Percentiles rank a stretch among this genome's conserved stretches.
These are phyloP conservation scores for Cucumis hystrix DNA, from an alignment of 306 rosid genomes.

Conservation along the genomic window DNA sequence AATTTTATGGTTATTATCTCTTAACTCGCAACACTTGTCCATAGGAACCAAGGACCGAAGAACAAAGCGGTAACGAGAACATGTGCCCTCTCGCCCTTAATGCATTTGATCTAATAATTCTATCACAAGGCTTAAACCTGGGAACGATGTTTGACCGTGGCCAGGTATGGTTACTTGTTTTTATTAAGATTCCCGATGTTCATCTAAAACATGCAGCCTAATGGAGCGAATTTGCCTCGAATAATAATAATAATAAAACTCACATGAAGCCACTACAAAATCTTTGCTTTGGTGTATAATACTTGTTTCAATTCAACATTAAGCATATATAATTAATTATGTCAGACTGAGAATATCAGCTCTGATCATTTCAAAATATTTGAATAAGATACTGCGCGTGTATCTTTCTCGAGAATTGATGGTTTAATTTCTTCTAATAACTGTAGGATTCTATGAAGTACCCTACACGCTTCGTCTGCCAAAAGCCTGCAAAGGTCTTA, in stretches of 20 bases:
- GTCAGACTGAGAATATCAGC: background rate
- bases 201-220: background rate
- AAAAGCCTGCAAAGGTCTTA: slow-evolving; percentile 81
- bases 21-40: slow-evolving; percentile 6
- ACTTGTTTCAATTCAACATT: background rate
- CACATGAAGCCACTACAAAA: background rate
- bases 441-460: slow-evolving; percentile 45
- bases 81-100: slow-evolving; percentile 62
- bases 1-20: background rate
- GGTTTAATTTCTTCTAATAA: background rate
- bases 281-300: background rate
- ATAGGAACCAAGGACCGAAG: slow-evolving; percentile 41
- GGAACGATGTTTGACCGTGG: slow-evolving; percentile 68
- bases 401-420: background rate
- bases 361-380: background rate
- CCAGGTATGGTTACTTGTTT: slow-evolving; percentile 28
- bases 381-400: background rate
- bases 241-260: background rate
- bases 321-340: background rate
- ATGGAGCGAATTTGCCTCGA: background rate
- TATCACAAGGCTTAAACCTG: slow-evolving; percentile 88
- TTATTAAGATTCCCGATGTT: background rate
- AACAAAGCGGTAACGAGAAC: slow-evolving; percentile 39
- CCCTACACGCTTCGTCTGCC: slow-evolving; percentile 76
- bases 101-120: slow-evolving; percentile 78